Evolutionary conservation across 2,329 filamentous ascomycete species (phyloP).

Genomic region (Trichothecium sympodiale): DNA sequence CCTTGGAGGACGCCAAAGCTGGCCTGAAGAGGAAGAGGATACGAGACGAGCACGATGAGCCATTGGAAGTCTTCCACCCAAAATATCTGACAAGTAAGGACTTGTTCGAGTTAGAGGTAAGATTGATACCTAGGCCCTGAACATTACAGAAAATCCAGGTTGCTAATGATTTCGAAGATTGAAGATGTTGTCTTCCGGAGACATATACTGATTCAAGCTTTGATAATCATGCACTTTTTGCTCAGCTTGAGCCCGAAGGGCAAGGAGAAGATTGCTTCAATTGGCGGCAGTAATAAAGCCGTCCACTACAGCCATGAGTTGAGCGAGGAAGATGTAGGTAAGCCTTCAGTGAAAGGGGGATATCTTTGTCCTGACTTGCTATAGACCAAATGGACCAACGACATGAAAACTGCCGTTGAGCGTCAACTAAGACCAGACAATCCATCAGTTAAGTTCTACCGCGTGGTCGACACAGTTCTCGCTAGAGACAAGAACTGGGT

Average conservation of each 20-base stretch:
- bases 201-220: constrained; percentile 86
- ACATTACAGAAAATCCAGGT: not conserved
- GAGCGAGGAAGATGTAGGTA: constrained; percentile 70
- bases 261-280: constrained; percentile 64
- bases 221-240: constrained; percentile 91
- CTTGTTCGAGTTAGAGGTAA: constrained; percentile 85
- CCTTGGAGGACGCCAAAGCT: constrained; percentile 51
- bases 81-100: constrained; percentile 98
- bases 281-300: constrained; percentile 66
- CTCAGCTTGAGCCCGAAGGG: constrained; percentile 76
- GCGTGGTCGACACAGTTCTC: constrained; percentile 93
- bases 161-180: constrained; percentile 43
- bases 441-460: constrained; percentile 87
- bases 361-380: not conserved
- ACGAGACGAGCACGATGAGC: constrained; percentile 39
- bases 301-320: constrained; percentile 74
- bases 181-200: constrained; percentile 89
- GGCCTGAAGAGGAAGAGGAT: constrained; percentile 62
- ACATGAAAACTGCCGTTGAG: constrained; percentile 69
- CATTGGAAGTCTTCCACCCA: constrained; percentile 60
- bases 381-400: constrained; percentile 71
- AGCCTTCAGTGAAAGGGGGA: not conserved
- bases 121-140: constrained; percentile 7
- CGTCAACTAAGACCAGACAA: constrained; percentile 69
- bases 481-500: constrained; percentile 98